A percentile compares a stretch with the other conserved stretches of the same genome.
Conservation (phyloP, 176 grass and related monocot species). For the Oryza australiensis region DNA sequence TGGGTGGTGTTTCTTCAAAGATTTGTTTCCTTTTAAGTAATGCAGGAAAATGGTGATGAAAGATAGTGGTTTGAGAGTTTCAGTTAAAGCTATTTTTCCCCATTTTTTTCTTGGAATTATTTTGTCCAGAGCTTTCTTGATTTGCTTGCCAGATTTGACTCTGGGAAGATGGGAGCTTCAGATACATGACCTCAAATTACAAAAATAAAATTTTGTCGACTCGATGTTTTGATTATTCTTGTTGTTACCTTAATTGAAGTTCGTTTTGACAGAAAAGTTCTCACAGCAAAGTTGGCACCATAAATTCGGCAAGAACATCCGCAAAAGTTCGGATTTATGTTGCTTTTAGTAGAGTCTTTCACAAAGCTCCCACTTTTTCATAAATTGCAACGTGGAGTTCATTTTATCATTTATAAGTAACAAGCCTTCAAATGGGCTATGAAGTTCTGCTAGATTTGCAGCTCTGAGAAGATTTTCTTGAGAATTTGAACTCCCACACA, state of each 20-base stretch:
- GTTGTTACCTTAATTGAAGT: background rate
- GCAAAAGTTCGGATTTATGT: background rate
- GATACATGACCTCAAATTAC: background rate
- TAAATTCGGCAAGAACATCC: constrained; percentile 3
- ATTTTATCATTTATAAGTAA: background rate
- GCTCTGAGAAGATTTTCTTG: background rate
- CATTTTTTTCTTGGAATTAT: background rate
- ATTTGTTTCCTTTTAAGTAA: background rate
- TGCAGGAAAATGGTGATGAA: background rate
- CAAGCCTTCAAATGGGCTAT: background rate
- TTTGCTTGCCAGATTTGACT: constrained; percentile 27
- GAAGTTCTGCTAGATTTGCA: background rate
- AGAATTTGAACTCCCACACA: background rate
- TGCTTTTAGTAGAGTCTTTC: constrained; percentile 20
- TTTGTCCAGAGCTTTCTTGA: background rate
- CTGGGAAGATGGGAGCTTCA: constrained; percentile 1
- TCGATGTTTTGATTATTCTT: background rate
- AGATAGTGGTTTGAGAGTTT: background rate
- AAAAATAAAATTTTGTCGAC: background rate
- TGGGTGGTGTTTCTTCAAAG: background rate
- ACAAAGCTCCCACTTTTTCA: background rate
- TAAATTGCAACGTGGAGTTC: background rate
- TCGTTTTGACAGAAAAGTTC: background rate
- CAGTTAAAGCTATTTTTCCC: background rate
- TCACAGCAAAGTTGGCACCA: background rate